Conservation (phyloP, 106 monocot species). For the Phalaenopsis aphrodite region DNA sequence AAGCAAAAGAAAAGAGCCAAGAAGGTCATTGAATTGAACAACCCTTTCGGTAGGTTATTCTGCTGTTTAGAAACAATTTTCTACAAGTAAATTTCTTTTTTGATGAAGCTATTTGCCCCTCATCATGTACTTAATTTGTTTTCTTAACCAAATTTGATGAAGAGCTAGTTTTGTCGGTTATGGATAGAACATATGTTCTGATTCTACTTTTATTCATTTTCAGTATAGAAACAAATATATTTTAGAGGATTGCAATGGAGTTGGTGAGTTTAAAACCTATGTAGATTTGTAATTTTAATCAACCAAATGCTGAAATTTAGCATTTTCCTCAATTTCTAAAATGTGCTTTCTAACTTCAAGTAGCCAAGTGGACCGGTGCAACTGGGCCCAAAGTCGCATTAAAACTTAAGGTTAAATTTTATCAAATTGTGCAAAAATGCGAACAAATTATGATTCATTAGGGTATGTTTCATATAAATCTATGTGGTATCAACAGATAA, state of each 20-base stretch:
- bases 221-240: too few species aligned
- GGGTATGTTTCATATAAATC: background rate
- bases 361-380: too few species aligned
- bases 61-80: background rate
- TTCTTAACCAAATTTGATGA: background rate
- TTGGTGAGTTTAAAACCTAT: too few species aligned
- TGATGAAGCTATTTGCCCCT: background rate
- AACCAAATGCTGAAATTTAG: background rate
- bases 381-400: too few species aligned
- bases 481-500: background rate
- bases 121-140: background rate
- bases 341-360: background rate
- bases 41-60: slow-evolving; percentile 48
- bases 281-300: background rate
- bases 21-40: slow-evolving; percentile 47
- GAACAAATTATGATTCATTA: too few species aligned
- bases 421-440: too few species aligned
- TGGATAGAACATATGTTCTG: too few species aligned
- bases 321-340: background rate
- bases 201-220: too few species aligned
- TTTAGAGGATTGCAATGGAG: too few species aligned
- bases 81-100: background rate
- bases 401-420: too few species aligned
- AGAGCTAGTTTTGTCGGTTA: background rate
- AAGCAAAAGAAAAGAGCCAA: slow-evolving; percentile 42